Evolutionary conservation across 257 asterid species (phyloP).

Genomic region (Avicennia marina): DNA sequence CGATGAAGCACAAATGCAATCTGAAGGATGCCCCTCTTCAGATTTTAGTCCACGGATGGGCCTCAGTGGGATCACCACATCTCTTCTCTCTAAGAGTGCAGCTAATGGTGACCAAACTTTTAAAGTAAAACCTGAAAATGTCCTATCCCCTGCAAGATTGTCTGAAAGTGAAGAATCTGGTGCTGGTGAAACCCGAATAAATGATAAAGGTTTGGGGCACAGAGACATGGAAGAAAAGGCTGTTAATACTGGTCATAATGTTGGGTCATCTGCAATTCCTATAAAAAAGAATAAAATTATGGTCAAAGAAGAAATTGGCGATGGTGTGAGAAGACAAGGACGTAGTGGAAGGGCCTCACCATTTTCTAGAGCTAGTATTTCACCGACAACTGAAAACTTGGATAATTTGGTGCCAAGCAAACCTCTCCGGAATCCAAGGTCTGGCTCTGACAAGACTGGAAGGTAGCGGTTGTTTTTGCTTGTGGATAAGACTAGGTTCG

Average conservation of each 20-base stretch:
- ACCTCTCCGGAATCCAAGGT: slow-evolving; percentile 65
- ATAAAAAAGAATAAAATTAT: slow-evolving; percentile 58
- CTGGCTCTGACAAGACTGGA: slow-evolving; percentile 72
- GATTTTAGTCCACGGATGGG: slow-evolving; percentile 67
- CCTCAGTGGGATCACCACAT: slow-evolving; percentile 47
- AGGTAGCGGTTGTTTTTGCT: slow-evolving; percentile 46
- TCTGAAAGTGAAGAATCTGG: slow-evolving; percentile 96
- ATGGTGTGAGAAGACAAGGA: slow-evolving; percentile 89
- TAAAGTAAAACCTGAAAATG: slow-evolving; percentile 54
- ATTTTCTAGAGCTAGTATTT: slow-evolving; percentile 76
- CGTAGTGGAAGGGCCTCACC: slow-evolving; percentile 81
- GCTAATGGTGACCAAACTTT: slow-evolving; percentile 43
- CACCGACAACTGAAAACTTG: slow-evolving; percentile 70
- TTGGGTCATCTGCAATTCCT: slow-evolving; percentile 44
- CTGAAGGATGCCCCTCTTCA: slow-evolving; percentile 82
- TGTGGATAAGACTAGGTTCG: slow-evolving; percentile 11
- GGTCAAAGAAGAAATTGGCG: slow-evolving; percentile 68
- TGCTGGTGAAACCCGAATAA: slow-evolving; percentile 62
- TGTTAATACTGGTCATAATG: slow-evolving; percentile 44
- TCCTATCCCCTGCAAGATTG: slow-evolving; percentile 70
- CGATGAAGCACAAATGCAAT: slow-evolving; percentile 66
- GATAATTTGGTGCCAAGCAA: slow-evolving; percentile 56
- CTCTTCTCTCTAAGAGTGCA: slow-evolving; percentile 52
- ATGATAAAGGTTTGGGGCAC: slow-evolving; percentile 50
- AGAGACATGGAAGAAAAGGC: slow-evolving; percentile 57